Evolutionary conservation across 495 filamentous ascomycete species (phyloP), one percentile per base, ranked within the genome.

Genomic region (Penicillium simplicissimum): DNA sequence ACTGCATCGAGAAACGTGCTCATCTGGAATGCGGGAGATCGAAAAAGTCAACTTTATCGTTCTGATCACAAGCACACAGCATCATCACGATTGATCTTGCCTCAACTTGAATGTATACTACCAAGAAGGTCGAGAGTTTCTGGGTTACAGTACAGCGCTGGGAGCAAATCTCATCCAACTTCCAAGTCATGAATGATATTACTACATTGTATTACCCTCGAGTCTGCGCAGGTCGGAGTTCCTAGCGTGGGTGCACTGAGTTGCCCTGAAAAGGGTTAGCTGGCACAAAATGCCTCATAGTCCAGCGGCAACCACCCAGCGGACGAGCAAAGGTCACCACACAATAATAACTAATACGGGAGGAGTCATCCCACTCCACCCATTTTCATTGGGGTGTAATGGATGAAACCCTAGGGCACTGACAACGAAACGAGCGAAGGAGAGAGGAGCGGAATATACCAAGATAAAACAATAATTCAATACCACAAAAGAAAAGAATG

Each of bases 251-350:
- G 54, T 38, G 28, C 28, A 31, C 6, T 31, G 4, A 31, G 28
- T 31, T 25, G 60, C 57, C 69, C 64, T 64, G 63, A 71, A 57
- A 25, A 6, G 62, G 69, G 58, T 66, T 71, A 69, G 69, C 42
- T 51, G 59, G 55, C 62, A 72, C 64, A 68, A 72, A 72, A 72
- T 72, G 60, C 69, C 69, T 72, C 69, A 72, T 72, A 71, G 57
- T 48, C 31, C n/a, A 63, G 42, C 42, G 42, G 36, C 45, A 49
- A 31, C 51, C 55, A 31, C 37, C 1, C 49, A 64, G 58, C 59
- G 37, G 13, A n/a, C 40, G n/a, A n/a, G n/a, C n/a, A n/a, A n/a
- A n/a, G n/a, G n/a, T n/a, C n/a, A n/a, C n/a, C n/a, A n/a, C n/a
- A n/a, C n/a, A n/a, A n/a, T n/a, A n/a, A n/a, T n/a, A n/a, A n/a